Conservation (phyloP, 2,329 filamentous ascomycete genomes). For the Colletotrichum gloeosporioides region DNA sequence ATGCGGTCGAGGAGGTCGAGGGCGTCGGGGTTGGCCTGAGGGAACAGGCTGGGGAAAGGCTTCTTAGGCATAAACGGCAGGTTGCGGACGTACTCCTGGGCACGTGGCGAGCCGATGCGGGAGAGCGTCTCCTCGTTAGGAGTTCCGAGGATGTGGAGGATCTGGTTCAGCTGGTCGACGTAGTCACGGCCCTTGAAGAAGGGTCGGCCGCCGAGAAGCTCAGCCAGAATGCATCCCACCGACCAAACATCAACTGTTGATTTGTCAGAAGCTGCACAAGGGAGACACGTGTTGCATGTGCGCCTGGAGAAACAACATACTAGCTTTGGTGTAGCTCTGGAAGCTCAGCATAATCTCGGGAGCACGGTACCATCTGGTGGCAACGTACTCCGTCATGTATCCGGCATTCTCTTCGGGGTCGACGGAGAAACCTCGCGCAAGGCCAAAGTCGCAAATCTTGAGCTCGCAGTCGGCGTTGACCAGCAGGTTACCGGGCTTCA, state of each 20-base stretch:
- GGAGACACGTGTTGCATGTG: background rate
- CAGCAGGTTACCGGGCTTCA: conserved; percentile 96
- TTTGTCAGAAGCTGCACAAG: background rate
- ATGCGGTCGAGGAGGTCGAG: conserved; percentile 95
- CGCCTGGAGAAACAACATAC: conserved; percentile 64
- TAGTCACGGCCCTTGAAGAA: conserved; percentile 99
- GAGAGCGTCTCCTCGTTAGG: conserved; percentile 93
- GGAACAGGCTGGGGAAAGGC: conserved; percentile 86
- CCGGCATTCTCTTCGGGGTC: conserved; percentile 98
- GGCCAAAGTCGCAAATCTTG: conserved; percentile 98
- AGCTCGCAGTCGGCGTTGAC: conserved; percentile 99
- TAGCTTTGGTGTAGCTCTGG: conserved; percentile 99
- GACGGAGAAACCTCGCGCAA: conserved; percentile 94
- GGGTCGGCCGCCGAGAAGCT: conserved; percentile 91
- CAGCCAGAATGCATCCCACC: conserved; percentile 95
- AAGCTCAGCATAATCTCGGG: conserved; percentile 99
- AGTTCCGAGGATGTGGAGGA: conserved; percentile 95
- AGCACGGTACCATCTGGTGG: conserved; percentile 92
- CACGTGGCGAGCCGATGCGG: conserved; percentile 92
- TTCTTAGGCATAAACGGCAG: conserved; percentile 94
- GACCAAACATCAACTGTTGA: conserved; percentile 94
- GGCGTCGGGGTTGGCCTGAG: conserved; percentile 92
- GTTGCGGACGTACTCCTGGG: conserved; percentile 98
- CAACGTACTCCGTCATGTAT: conserved; percentile 99
- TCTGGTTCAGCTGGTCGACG: conserved; percentile 99